These are phyloP conservation scores for Xylaria sp. DNA, from an alignment of 2,329 filamentous ascomycete genomes.

Conservation along the genomic window DNA sequence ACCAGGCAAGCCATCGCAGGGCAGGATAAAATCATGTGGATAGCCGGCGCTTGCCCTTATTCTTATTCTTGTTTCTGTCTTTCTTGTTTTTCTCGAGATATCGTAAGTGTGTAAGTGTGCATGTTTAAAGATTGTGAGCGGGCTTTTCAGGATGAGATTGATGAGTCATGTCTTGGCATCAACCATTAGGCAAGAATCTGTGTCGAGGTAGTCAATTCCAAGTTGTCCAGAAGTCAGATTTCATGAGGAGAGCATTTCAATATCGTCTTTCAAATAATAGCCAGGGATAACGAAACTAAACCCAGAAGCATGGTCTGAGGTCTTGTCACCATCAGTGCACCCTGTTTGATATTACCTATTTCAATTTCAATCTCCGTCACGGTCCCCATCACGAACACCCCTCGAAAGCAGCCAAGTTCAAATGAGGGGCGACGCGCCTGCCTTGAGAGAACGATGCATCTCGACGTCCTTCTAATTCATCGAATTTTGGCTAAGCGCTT, in stretches of 20 bases:
- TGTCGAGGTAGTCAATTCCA: no score
- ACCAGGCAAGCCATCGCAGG: slow-evolving; percentile 24
- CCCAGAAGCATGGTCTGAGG: not conserved
- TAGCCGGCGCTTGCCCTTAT: slow-evolving; percentile 21
- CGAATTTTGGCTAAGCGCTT: slow-evolving; percentile 12
- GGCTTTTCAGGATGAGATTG: not conserved
- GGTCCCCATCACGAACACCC: not conserved
- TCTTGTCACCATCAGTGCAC: not conserved
- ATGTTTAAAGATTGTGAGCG: not conserved
- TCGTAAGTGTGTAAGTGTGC: not conserved
- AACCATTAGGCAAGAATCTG: not conserved
- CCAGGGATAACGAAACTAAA: no score
- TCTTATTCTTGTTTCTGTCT: not conserved
- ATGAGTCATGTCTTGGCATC: no score
- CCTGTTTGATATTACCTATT: not conserved
- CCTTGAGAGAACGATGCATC: not conserved
- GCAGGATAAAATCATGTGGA: slow-evolving; percentile 20
- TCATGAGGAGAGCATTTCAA: not conserved
- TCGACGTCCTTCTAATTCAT: not conserved
- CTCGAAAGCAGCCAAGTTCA: not conserved
- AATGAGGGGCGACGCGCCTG: slow-evolving; percentile 3
- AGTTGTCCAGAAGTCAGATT: no score
- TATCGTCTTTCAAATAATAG: no score
- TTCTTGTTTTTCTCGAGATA: not conserved
- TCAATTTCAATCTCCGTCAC: not conserved